A percentile compares a stretch with the other conserved stretches of the same genome.
Conservation (phyloP, 345 rosid species). For the Citrus unshiu region DNA sequence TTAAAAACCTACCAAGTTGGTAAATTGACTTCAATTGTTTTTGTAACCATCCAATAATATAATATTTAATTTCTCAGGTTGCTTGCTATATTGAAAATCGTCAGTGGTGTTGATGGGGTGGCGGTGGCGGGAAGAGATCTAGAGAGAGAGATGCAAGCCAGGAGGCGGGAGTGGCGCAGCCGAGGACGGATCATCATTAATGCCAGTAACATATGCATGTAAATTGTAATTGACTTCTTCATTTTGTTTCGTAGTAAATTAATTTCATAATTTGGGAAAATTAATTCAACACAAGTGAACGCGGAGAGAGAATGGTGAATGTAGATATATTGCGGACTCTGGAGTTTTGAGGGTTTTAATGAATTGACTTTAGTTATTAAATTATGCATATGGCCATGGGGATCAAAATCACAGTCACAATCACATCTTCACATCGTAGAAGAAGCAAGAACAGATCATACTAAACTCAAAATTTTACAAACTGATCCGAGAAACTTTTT, state of each 20-base stretch:
- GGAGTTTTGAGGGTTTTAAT: background rate
- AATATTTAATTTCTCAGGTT: background rate
- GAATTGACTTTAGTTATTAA: too few species aligned
- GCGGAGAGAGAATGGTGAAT: background rate
- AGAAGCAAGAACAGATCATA: slow-evolving; percentile 1
- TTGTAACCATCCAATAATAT: background rate
- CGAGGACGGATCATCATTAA: slow-evolving; percentile 32
- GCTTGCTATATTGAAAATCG: background rate
- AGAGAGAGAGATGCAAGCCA: background rate
- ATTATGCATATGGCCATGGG: too few species aligned
- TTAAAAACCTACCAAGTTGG: slow-evolving; percentile 7
- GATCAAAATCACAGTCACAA: too few species aligned
- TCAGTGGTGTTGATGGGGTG: slow-evolving; percentile 12
- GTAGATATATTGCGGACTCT: too few species aligned
- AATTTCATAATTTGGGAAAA: background rate
- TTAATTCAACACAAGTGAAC: background rate
- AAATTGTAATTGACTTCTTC: background rate
- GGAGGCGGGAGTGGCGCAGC: slow-evolving; percentile 28
- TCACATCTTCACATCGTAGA: background rate
- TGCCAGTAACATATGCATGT: background rate
- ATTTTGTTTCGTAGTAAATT: background rate
- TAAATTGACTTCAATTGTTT: slow-evolving; percentile 16
- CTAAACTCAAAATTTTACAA: too few species aligned
- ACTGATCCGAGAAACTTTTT: too few species aligned
- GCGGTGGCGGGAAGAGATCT: slow-evolving; percentile 10